These are phyloP conservation scores for Cercospora zeae-maydis DNA, from an alignment of 2,329 filamentous ascomycete genomes.

Conservation along the genomic window DNA sequence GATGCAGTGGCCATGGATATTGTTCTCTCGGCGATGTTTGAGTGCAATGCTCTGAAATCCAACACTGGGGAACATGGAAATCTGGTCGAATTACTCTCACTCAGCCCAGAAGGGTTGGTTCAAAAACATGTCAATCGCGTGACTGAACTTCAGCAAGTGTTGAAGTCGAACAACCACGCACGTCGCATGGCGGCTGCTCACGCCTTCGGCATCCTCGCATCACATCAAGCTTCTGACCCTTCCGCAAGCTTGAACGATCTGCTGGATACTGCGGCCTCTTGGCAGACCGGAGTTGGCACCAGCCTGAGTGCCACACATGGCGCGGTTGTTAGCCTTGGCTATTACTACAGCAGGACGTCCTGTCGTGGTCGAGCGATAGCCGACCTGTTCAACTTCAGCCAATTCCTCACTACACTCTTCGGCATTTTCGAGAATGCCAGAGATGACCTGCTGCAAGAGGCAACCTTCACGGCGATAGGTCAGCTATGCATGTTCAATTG, in stretches of 20 bases:
- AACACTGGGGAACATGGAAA: constrained; percentile 36
- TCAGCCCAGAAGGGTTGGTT: constrained; percentile 54
- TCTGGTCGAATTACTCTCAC: constrained; percentile 53
- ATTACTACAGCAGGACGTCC: constrained; percentile 54
- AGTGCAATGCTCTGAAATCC: constrained; percentile 17
- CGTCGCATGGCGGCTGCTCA: constrained; percentile 65
- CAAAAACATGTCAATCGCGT: constrained; percentile 50
- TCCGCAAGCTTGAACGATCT: constrained; percentile 44
- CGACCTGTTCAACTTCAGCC: constrained; percentile 24
- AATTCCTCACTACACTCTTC: constrained; percentile 46
- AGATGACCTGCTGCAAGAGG: constrained; percentile 56
- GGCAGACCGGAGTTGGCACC: constrained; percentile 59
- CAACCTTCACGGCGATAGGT: constrained; percentile 56
- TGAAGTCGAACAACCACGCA: constrained; percentile 69
- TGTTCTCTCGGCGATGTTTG: constrained; percentile 27
- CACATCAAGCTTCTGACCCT: constrained; percentile 51
- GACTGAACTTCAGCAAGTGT: constrained; percentile 54
- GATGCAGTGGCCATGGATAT: constrained; percentile 39
- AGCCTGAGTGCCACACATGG: constrained; percentile 59
- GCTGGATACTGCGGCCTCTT: constrained; percentile 39
- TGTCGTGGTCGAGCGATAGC: constrained; percentile 42
- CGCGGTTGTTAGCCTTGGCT: constrained; percentile 56
- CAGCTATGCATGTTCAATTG: constrained; percentile 60
- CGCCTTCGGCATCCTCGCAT: constrained; percentile 71
- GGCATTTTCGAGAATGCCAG: constrained; percentile 53